Base-by-base conservation (phyloP, 192 early-diverging fungal species). In the Entomortierella chlamydospora region DNA sequence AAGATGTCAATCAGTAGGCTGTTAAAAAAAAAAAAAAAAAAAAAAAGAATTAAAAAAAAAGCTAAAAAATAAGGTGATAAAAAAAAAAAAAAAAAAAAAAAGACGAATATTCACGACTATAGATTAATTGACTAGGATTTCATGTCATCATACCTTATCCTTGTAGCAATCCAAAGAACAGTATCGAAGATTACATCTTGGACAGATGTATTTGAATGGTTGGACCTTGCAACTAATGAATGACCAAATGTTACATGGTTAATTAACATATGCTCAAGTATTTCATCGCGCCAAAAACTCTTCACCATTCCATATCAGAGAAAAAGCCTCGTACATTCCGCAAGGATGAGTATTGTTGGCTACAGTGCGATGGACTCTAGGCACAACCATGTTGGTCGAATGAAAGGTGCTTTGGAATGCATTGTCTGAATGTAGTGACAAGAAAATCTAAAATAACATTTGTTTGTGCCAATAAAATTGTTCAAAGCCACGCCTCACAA, bases 101-200 rank as follows among this genome's bases (percentile, higher is more conserved):
- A n/a, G n/a, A n/a, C n/a, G n/a, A n/a, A n/a, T n/a, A n/a, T n/a
- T n/a, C n/a, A n/a, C n/a, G n/a, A n/a, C n/a, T n/a, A n/a, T n/a
- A n/a, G n/a, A n/a, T n/a, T n/a, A n/a, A n/a, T n/a, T n/a, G n/a
- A n/a, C n/a, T n/a, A n/a, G n/a, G n/a, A n/a, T n/a, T n/a, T n/a
- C n/a, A n/a, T n/a, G 25, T 41, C 4, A 22, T 15, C 31, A 42
- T 34, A 89, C 87, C 61, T 87, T 62, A 51, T 87, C 73, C 63
- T 90, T 90, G 60, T 91, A 92, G 61, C 91, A 92, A 4, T 64
- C 37, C 25, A 92, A 47, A 7, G 86, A 90, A 57, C 91, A 92
- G 57, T 92, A 92, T 49, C 81, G 69, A 43, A 92, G 80, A 74
- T 92, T 87, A 56, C 91, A 92, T 51, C 87, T 72, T 29, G 91